phyloP scores from a whole-genome alignment of 2,329 filamentous ascomycete species.

The Arthroderma uncinatum region DNA sequence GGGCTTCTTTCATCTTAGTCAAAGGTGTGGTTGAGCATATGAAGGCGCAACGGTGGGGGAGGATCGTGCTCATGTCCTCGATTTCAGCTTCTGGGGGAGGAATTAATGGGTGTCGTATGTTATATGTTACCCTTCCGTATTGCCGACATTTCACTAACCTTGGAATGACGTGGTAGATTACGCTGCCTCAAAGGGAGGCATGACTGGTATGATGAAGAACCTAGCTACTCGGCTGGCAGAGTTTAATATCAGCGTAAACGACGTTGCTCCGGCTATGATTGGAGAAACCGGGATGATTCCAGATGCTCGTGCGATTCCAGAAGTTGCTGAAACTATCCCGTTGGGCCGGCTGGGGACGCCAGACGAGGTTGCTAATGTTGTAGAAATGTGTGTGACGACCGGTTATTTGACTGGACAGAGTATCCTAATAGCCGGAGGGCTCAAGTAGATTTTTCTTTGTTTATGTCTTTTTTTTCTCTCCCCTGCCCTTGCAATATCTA shows the following conservation, averaged over 20 bases:
- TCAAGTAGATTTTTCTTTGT: constrained; percentile 31
- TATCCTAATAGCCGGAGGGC: constrained; percentile 42
- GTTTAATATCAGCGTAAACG: constrained; percentile 54
- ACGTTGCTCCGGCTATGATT: constrained; percentile 60
- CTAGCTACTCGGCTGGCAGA: constrained; percentile 48
- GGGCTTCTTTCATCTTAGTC: constrained; percentile 50
- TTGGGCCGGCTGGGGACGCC: constrained; percentile 48
- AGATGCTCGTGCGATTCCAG: constrained; percentile 46
- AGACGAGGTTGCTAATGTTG: constrained; percentile 50
- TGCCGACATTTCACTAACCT: background rate
- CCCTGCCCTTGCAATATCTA: background rate
- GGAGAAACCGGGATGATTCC: constrained; percentile 54
- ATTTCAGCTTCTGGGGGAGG: constrained; percentile 54
- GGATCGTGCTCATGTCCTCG: constrained; percentile 53
- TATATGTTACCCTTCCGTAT: background rate
- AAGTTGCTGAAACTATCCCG: constrained; percentile 50
- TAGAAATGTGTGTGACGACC: constrained; percentile 50
- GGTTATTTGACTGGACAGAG: constrained; percentile 51
- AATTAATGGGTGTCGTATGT: constrained; percentile 49
- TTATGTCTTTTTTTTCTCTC: background rate
- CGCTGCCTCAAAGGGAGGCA: constrained; percentile 50
- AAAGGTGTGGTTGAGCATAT: constrained; percentile 52
- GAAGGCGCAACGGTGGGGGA: constrained; percentile 49
- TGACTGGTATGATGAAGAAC: constrained; percentile 56
- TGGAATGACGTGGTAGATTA: constrained; percentile 27